Base-by-base conservation (phyloP, 768 basidiomycete genomes). In the Agaricus subrufescens region DNA sequence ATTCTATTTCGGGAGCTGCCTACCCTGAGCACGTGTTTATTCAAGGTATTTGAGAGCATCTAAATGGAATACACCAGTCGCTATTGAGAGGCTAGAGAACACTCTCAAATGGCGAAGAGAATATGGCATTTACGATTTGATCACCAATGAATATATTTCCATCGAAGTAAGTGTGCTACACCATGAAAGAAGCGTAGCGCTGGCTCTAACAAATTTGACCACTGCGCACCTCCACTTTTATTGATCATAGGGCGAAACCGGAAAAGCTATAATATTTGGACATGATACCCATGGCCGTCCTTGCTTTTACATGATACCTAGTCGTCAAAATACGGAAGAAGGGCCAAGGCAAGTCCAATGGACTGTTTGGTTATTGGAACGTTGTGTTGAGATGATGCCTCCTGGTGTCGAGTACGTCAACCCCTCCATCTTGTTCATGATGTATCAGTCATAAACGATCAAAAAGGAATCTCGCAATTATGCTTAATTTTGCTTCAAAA, bases 251-350 rank as follows among this genome's bases (percentile, higher is more conserved):
- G 85, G 83, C 1, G 70, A 87, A 47, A 95, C 92, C 3, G 94
- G 94, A 31, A 95, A 96, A 71, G 79, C 84, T 66, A 73, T 94
- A 48, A 59, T 85, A 15, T 89, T 87, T 61, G 94, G 93, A 4
- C 92, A 81, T 65, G 91, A 94, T 67, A 68, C 70, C 6, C 69
- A 69, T 23, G 78, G 86, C 11, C 75, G 88, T 54, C 90, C 91
- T 3, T 85, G 74, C 0, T 69, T 85, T 39, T 92, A 93, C 69
- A 78, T 92, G 75, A 72, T 80, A 37, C 79, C 78, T 6, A 78
- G 77, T 65, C 83, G 82, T 23, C 92, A 94, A 68, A 94, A 94
- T 68, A 94, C 91, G 0, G 77, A 81, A 3, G 87, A 86, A 59
- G 67, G 78, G 4, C 73, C 74, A 2, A 76, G 85, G 19, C 91